Evolutionary conservation across 2,329 filamentous ascomycete genomes (phyloP).

Genomic region (Alternaria novae-zelandiae): DNA sequence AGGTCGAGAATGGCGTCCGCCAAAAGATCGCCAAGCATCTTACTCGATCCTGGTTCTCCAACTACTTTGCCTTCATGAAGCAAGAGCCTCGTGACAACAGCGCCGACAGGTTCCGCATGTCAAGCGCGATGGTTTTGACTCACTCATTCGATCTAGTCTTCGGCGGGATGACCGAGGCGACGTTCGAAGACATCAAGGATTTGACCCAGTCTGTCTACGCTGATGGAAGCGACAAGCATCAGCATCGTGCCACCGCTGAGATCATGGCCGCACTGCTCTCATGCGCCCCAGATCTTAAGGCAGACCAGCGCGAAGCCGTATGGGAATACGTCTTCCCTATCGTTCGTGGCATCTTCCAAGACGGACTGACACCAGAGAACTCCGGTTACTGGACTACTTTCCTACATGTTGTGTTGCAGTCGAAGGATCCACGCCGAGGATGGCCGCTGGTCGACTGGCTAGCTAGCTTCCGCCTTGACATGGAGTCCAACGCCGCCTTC

Average conservation of each 20-base stretch:
- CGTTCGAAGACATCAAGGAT: conserved; percentile 86
- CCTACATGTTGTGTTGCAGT: conserved; percentile 84
- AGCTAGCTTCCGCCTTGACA: conserved; percentile 85
- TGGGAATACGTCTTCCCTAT: conserved; percentile 94
- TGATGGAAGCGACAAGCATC: conserved; percentile 95
- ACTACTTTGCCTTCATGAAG: conserved; percentile 91
- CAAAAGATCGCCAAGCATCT: conserved; percentile 81
- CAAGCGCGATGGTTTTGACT: conserved; percentile 83
- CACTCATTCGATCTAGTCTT: conserved; percentile 91
- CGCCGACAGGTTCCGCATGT: conserved; percentile 87
- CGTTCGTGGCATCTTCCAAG: conserved; percentile 83
- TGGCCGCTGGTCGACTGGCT: conserved; percentile 87
- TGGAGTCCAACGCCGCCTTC: conserved; percentile 95
- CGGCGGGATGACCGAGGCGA: conserved; percentile 76
- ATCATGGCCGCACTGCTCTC: conserved; percentile 86
- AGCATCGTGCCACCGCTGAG: conserved; percentile 93
- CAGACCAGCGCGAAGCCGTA: conserved; percentile 74
- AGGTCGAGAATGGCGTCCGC: conserved; percentile 75
- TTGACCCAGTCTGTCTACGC: conserved; percentile 79
- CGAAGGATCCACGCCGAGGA: conserved; percentile 85
- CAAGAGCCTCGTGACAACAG: conserved; percentile 87
- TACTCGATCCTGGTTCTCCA: conserved; percentile 83
- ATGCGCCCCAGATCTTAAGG: conserved; percentile 78
- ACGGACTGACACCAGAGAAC: conserved; percentile 93
- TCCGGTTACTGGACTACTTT: conserved; percentile 94